Base-by-base conservation (phyloP, 192 early-diverging fungal genomes). In the Backusella macrospora region DNA sequence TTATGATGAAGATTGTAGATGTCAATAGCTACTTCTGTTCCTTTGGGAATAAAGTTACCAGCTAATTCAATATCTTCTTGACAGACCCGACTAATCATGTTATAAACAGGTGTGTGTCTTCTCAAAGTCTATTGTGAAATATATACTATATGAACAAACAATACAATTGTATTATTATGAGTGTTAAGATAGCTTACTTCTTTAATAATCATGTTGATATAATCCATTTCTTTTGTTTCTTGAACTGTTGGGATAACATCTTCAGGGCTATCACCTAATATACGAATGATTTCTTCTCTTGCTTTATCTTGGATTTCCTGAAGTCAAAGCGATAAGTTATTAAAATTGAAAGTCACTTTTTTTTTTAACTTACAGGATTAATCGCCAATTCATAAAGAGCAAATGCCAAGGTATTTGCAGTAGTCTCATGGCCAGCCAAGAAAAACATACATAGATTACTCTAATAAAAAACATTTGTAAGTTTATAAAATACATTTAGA, bases 141-240 rank as follows among this genome's bases (percentile, higher is more conserved):
- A 43, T 47, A 16, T 55, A 3, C 10, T 15, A 3, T 15, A 3
- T 15, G 47, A 15, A 3, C 3, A n/a, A 48, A 15, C 16, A 15
- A 55, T 55, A 55, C 0, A 6, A 21, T 8, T 55, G 6, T 21
- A 15, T 15, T n/a, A 26, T 6, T 43, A 23, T 29, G 12, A n/a
- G 3, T 21, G 15, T 0, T 66, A n/a, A 3, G 16, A 14, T 5
- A 23, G 2, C 14, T 37, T 75, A 75, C 66, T 38, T 78, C 76
- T 72, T 78, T 78, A 0, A 78, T 78, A 18, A 73, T 18, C 3
- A 13, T 72, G 42, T 83, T 81, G 5, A 89, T 40, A 40, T 87
- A 89, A 37, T 76, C 77, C 14, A 89, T 77, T 55, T 83, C 74
- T 63, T 85, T 86, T 4, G 84, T 43, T 72, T 89, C 83, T 8